A percentile compares a stretch with the other conserved stretches of the same genome.
phyloP scores from a whole-genome alignment of 2,329 filamentous ascomycete species.

The Fusarium sp. region DNA sequence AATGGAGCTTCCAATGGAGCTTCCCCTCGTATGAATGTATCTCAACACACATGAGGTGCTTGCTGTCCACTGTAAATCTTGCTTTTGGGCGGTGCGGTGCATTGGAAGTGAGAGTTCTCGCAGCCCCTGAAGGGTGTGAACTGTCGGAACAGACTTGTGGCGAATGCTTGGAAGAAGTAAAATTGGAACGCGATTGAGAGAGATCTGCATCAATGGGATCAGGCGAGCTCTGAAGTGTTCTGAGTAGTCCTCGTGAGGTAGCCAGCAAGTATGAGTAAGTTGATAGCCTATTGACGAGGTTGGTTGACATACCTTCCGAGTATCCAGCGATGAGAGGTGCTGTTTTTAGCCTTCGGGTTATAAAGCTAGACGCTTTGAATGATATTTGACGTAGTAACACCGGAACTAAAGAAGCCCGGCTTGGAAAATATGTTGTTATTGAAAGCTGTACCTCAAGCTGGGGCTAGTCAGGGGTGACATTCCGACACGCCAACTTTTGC shows the following conservation, averaged over 20 bases:
- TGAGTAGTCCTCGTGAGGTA: neutral
- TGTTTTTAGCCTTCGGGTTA: neutral
- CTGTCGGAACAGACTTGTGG: conserved; percentile 12
- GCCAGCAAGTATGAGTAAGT: neutral
- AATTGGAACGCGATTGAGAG: neutral
- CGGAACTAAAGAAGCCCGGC: neutral
- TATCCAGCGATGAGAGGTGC: conserved; percentile 17
- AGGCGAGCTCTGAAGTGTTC: conserved; percentile 1
- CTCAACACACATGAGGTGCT: no score
- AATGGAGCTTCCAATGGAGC: no score
- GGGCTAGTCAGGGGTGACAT: no score
- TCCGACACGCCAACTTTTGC: neutral
- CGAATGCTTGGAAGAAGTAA: conserved; percentile 31
- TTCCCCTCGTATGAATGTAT: no score
- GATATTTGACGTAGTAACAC: neutral
- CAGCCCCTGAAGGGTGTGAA: neutral
- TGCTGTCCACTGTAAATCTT: conserved; percentile 3
- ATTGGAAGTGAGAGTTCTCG: neutral
- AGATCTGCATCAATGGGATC: neutral
- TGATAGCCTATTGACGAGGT: neutral
- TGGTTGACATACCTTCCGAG: conserved; percentile 10
- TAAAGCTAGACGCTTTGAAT: neutral
- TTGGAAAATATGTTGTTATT: no score
- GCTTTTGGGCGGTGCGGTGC: neutral
- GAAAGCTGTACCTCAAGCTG: no score